A percentile compares a stretch with the other conserved stretches of the same genome.
Evolutionary conservation across 768 basidiomycete genomes (phyloP).

Genomic region (Russula lepida): DNA sequence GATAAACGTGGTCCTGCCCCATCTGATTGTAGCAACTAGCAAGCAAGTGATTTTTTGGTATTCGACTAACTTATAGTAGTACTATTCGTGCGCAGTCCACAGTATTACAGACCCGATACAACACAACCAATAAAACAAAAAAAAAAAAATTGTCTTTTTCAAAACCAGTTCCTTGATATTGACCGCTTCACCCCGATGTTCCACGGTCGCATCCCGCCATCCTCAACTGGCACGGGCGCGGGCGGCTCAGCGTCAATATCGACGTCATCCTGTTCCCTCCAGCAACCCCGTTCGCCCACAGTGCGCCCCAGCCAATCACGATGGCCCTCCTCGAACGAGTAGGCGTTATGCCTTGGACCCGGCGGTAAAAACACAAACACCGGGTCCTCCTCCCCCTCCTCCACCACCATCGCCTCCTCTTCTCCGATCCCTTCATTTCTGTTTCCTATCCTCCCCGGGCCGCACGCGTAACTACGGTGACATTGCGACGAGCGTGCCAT

Average conservation of each 20-base stretch:
- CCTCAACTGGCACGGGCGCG: not conserved
- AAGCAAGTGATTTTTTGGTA: too few relatives aligned
- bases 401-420: not conserved
- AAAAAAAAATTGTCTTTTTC: not conserved
- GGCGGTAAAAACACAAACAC: slow-evolving; percentile 18
- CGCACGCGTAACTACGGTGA: too few relatives aligned
- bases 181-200: slow-evolving; percentile 6
- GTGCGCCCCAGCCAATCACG: slow-evolving; percentile 11
- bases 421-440: too few relatives aligned
- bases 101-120: not conserved
- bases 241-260: slow-evolving; percentile 7
- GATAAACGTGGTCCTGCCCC: too few relatives aligned
- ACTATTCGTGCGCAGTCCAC: too few relatives aligned
- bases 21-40: too few relatives aligned
- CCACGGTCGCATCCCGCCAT: not conserved
- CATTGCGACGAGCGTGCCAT: slow-evolving; percentile 15
- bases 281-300: slow-evolving; percentile 4
- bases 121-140: not conserved
- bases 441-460: not conserved
- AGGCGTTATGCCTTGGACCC: slow-evolving; percentile 7
- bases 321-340: slow-evolving; percentile 12
- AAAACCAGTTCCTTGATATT: slow-evolving; percentile 8
- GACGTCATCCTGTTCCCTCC: slow-evolving; percentile 5
- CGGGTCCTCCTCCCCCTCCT: not conserved
- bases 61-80: too few relatives aligned